Evolutionary conservation across 257 asterid species (phyloP).

Genomic region (Vinca minor): DNA sequence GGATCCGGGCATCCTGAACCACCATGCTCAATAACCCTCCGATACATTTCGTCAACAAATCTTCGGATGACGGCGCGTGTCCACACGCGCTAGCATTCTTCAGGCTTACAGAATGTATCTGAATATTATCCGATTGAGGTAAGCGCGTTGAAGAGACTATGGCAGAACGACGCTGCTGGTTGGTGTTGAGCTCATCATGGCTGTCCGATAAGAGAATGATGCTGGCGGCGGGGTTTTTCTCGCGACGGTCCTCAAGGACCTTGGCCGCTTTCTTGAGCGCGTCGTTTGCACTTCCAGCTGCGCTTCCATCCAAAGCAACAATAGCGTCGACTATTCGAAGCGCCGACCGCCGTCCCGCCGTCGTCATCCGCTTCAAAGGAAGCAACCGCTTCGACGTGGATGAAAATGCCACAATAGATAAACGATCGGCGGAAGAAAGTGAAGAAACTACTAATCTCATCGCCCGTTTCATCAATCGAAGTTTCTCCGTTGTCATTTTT

Average conservation of each 20-base stretch:
- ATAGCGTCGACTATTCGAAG: conserved; percentile 80
- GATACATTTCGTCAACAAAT: conserved; percentile 30
- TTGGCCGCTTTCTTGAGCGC: conserved; percentile 85
- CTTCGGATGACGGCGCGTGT: conserved; percentile 29
- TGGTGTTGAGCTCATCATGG: conserved; percentile 27
- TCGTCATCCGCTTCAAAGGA: conserved; percentile 75
- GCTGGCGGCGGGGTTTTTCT: conserved; percentile 56
- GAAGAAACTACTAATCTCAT: conserved; percentile 70
- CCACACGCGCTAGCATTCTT: conserved; percentile 32
- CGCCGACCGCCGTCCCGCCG: conserved; percentile 65
- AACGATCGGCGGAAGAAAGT: conserved; percentile 69
- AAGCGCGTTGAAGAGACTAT: conserved; percentile 55
- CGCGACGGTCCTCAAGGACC: conserved; percentile 92
- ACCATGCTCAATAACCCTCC: conserved; percentile 39
- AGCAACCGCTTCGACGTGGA: conserved; percentile 70
- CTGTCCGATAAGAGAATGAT: conserved; percentile 61
- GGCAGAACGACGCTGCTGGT: conserved; percentile 20
- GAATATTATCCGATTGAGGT: conserved; percentile 42
- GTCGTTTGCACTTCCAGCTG: conserved; percentile 47
- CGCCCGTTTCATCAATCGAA: conserved; percentile 54
- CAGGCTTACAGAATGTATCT: conserved; percentile 51
- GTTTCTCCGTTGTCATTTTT: conserved; percentile 47
- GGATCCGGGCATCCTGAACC: conserved; percentile 58
- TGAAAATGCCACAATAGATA: conserved; percentile 89
- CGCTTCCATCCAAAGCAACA: conserved; percentile 50